Base-by-base conservation (phyloP, 305 asterid genomes). In the Fraxinus xanthoxyloides region DNA sequence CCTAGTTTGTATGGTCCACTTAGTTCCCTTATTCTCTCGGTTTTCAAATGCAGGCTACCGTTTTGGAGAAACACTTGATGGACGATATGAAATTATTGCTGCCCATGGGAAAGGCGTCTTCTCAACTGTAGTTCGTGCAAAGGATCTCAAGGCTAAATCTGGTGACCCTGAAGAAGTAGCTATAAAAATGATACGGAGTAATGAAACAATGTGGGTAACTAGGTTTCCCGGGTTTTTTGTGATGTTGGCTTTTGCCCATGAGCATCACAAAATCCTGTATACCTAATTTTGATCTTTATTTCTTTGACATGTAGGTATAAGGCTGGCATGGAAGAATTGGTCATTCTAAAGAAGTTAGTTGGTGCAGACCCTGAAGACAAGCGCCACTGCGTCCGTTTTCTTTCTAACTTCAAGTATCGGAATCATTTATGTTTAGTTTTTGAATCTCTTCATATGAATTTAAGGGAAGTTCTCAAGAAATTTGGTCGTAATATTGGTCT, bases 361-460 rank as follows among this genome's bases (percentile, higher is more conserved):
- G 98, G 97, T 78, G 93, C 98, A 32, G 99, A 97, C 85, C 98
- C 97, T 80, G 98, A 95, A 87, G 87, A 93, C 89, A 97, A 87
- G 90, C 97, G 98, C 65, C 99, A 95, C 70, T 97, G 98, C 86
- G 98, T 95, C 88, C 97, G 98, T 75, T 97, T 92, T 87, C 88
- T 95, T 83, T 97, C 98, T 83, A 93, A 92, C 84, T 97, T 95
- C 91, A 95, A 93, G 97, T 97, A 92, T 82, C 92, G 99, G 89
- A 95, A 93, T 85, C 99, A 97, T 93, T 94, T 97, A 65, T 95
- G 99, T 87, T 92, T 97, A 91, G 99, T 97, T 91, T 97, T 97
- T 93, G 99, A 97, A 89, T 97, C 99, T 83, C 99, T 97, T 90
- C 97, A 95, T 93, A 95, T 97, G 99, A 97, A 97, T 92, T 92